Base-by-base conservation (phyloP, 176 grass and related monocot genomes). In the Zoysia japonica region DNA sequence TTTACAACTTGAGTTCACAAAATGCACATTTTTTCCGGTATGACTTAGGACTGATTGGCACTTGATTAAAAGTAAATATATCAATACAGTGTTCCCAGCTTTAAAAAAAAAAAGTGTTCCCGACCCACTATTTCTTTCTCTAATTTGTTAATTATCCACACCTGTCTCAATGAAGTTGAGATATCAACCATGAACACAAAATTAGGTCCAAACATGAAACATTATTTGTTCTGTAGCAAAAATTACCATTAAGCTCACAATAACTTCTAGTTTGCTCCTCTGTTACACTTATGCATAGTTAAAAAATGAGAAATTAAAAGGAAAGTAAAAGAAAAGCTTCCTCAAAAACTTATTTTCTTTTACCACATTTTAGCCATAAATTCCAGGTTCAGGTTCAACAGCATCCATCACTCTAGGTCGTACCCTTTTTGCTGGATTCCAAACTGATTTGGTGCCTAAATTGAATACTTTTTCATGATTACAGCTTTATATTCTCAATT, bases 11-110 rank as follows among this genome's bases (percentile, higher is more conserved):
- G 47, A 35, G 8, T 65, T 76, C 39, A 53, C 40, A 11, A 55
- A 76, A 55, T 47, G 46, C 11, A 47, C 10, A 41, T 61, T 71
- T 68, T 43, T 65, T 36, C 42, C 42, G 3, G 15, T 76, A 39
- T 1, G 62, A 28, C n/a, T 54, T 39, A 45, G 70, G 28, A 44
- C 20, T 50, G 36, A 44, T 70, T 5, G 3, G 3, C 7, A 20
- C 72, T 54, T 38, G 20, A 64, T 51, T 62, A 10, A 51, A 76
- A 64, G 43, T 62, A 10, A 51, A 76, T 37, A 59, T 76, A 50
- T 54, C 46, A 62, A 67, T 6, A 5, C 13, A 63, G 1, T 62
- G 38, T 12, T 65, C 6, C 28, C 28, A 28, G 28, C 28, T 28
- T 28, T 28, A 28, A 28, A 28, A 28, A 28, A 28, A 28, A 28